Evolutionary conservation across 2,329 filamentous ascomycete genomes (phyloP).

Genomic region (Cercospora janseana): DNA sequence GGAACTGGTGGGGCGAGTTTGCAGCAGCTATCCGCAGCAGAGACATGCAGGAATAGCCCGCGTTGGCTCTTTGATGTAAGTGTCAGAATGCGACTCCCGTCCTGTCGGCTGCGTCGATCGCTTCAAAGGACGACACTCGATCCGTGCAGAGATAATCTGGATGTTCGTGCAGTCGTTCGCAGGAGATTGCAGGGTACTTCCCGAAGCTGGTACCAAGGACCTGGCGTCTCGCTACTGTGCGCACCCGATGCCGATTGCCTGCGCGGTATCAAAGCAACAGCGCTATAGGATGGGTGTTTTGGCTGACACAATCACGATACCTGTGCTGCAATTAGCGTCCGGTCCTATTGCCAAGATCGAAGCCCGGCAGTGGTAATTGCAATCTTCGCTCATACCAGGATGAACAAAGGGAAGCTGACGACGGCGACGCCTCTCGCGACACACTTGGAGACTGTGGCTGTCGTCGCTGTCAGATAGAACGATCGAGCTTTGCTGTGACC

Average conservation of each 20-base stretch:
- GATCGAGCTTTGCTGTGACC: slow-evolving; percentile 19
- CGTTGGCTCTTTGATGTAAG: slow-evolving; percentile 32
- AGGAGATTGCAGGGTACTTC: slow-evolving; percentile 40
- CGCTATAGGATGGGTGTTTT: slow-evolving; percentile 32
- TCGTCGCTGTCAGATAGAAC: slow-evolving; percentile 27
- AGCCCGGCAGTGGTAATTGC: slow-evolving; percentile 23
- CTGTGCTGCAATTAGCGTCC: slow-evolving; percentile 27
- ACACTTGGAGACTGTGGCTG: slow-evolving; percentile 26
- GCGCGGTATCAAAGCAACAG: slow-evolving; percentile 32
- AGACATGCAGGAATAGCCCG: slow-evolving; percentile 36
- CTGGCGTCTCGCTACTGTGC: slow-evolving; percentile 36
- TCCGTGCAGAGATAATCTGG: slow-evolving; percentile 26
- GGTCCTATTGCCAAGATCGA: slow-evolving; percentile 21
- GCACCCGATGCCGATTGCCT: slow-evolving; percentile 32
- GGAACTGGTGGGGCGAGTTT: slow-evolving; percentile 28
- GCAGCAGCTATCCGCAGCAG: slow-evolving; percentile 36
- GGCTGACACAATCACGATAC: slow-evolving; percentile 25
- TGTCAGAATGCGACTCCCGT: slow-evolving; percentile 28
- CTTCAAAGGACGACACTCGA: slow-evolving; percentile 27
- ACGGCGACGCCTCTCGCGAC: slow-evolving; percentile 24
- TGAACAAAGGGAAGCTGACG: slow-evolving; percentile 28
- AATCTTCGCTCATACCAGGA: slow-evolving; percentile 27
- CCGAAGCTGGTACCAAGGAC: slow-evolving; percentile 34
- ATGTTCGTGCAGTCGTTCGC: slow-evolving; percentile 38
- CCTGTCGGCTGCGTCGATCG: slow-evolving; percentile 22